A percentile compares a stretch with the other conserved stretches of the same genome.
Conservation (phyloP, 805 yeast species). For the Danielia oregonensis region DNA sequence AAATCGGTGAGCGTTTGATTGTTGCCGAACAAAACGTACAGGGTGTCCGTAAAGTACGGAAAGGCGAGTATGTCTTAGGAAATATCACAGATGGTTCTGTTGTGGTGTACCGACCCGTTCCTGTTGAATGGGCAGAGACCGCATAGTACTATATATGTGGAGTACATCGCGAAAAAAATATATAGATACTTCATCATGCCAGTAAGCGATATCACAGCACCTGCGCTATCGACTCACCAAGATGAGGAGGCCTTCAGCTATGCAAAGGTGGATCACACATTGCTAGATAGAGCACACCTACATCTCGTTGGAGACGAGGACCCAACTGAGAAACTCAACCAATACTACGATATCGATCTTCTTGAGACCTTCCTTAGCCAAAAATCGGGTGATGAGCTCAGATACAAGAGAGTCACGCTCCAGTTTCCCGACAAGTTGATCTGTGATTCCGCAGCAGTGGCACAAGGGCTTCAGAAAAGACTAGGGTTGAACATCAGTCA, state of each 20-base stretch:
- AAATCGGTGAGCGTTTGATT: constrained; percentile 24
- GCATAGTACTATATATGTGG: neutral
- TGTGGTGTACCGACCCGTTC: constrained; percentile 46
- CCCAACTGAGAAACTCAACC: constrained; percentile 31
- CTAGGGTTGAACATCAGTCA: constrained; percentile 14
- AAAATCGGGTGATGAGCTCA: constrained; percentile 17
- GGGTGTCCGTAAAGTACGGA: constrained; percentile 37
- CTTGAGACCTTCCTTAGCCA: constrained; percentile 38
- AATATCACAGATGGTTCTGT: constrained; percentile 42
- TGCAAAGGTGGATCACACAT: constrained; percentile 34
- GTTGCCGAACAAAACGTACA: constrained; percentile 51
- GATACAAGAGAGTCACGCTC: constrained; percentile 58
- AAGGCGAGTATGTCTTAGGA: constrained; percentile 35
- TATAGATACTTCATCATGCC: constrained; percentile 10
- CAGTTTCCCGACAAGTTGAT: constrained; percentile 88
- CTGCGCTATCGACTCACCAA: constrained; percentile 71
- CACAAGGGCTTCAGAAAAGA: constrained; percentile 46
- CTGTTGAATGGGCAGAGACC: constrained; percentile 37
- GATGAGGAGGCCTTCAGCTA: constrained; percentile 55
- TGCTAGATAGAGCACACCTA: constrained; percentile 23
- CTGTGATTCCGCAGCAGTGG: constrained; percentile 72
- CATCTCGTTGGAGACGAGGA: constrained; percentile 24
- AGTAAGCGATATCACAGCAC: constrained; percentile 40
- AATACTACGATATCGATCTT: constrained; percentile 55
- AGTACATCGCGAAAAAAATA: neutral